Base-by-base conservation (phyloP, 2,329 filamentous ascomycete genomes). In the Ophiostoma quercus region DNA sequence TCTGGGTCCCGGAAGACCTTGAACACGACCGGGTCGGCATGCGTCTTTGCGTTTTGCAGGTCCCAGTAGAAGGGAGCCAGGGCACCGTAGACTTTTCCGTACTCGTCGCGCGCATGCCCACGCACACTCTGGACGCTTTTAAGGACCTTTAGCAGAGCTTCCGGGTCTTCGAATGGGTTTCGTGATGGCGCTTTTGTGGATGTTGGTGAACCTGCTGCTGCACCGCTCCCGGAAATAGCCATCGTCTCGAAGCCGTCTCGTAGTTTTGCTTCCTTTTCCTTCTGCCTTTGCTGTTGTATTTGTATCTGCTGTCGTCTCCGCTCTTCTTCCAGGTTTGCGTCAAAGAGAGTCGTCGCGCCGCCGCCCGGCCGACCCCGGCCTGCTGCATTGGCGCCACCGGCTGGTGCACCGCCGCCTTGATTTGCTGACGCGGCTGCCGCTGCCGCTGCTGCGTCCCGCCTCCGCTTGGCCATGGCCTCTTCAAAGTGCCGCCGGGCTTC, bases 1-100 rank as follows among this genome's bases (percentile, higher is more conserved):
- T 96, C 92, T 0, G 95, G 94, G 74, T 96, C 91, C 60, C 89
- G 86, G 77, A 96, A 98, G 12, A 90, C 90, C 75, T 91, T 88
- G 79, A 98, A 99, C 9, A 98, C 83, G 43, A 92, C 84, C 7
- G 92, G 92, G 73, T 97, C 91, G 16, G 91, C 87, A 80, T 91
- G 92, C 73, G 83, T 92, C 80, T 84, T 87, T 2, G 90, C 88
- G 72, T 83, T 84, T 47, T 86, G 87, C 60, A 98, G 85, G 77
- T 99, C 92, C 73, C 88, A 87, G 79, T 98, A 99, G 75, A 96
- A 94, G 0, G 94, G 94, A 12, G 89, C 91, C 74, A 99, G 80
- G 3, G 92, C 91, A n/a, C 89, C 90, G 79, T 98, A 96, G 16
- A 98, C 84, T 77, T 90, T 96, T 19, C 91, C 94, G 77, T 94